A percentile compares a stretch with the other conserved stretches of the same genome.
Conservation (phyloP, 2,329 filamentous ascomycete genomes). For the Nemania bipapillata region DNA sequence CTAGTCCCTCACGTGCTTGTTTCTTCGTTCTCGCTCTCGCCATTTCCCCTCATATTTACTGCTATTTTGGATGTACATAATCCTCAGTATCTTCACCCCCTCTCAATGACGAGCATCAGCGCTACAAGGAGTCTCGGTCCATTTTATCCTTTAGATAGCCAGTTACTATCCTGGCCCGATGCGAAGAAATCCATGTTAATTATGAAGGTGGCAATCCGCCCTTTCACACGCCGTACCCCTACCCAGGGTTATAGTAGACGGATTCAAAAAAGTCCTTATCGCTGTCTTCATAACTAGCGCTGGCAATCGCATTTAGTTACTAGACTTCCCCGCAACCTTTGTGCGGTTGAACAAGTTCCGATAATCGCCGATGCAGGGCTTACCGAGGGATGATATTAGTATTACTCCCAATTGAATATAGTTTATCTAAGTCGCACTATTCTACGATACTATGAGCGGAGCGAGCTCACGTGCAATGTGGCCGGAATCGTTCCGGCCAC, state of each 20-base stretch:
- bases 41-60: neutral
- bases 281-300: neutral
- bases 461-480: constrained; percentile 35
- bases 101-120: neutral
- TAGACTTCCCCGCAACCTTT: neutral
- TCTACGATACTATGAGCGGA: neutral
- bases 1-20: neutral
- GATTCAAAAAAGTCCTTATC: neutral
- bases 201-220: neutral
- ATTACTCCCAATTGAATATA: constrained; percentile 1
- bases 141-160: neutral
- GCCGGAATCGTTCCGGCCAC: constrained; percentile 41
- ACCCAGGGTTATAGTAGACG: neutral
- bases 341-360: neutral
- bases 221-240: neutral
- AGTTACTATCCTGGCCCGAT: neutral
- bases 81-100: too few species aligned
- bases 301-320: neutral
- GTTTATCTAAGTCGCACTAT: neutral
- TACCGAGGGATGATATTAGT: neutral
- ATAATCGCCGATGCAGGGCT: neutral
- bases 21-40: neutral
- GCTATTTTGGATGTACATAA: too few species aligned
- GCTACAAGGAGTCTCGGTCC: neutral
- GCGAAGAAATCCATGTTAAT: neutral